phyloP scores from a whole-genome alignment of 1,284 basidiomycete species.

The Tilletiopsis washingtonensis region DNA sequence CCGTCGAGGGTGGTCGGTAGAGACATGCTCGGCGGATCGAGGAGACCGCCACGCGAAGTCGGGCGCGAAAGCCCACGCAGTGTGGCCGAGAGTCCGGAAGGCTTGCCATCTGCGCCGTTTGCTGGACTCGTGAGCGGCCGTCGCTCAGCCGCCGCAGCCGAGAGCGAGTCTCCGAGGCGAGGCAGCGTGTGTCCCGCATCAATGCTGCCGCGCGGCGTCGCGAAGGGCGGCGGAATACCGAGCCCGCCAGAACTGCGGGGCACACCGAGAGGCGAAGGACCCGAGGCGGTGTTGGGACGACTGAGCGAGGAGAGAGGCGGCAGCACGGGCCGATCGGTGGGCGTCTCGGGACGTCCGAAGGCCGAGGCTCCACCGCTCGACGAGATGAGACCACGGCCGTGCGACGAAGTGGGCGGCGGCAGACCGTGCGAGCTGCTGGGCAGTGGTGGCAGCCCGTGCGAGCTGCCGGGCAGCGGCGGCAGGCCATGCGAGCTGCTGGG shows the following conservation, averaged over 20 bases:
- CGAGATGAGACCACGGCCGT: constrained; percentile 16
- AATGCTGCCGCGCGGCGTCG: not conserved
- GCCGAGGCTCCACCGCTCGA: too few relatives aligned
- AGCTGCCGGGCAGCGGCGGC: constrained; percentile 9
- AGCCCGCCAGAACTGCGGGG: not conserved
- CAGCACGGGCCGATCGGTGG: constrained; percentile 27
- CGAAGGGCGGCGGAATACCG: not conserved
- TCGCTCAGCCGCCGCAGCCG: not conserved
- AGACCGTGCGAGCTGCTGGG: constrained; percentile 14
- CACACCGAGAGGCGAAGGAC: not conserved
- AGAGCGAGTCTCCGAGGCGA: not conserved
- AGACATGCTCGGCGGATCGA: not conserved
- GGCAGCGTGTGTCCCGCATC: not conserved
- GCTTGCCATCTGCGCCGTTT: not conserved
- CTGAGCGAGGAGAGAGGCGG: constrained; percentile 31
- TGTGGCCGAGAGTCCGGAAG: not conserved
- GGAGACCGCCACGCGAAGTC: not conserved
- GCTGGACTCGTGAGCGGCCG: not conserved
- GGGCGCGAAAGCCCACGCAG: not conserved
- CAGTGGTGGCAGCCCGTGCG: constrained; percentile 14
- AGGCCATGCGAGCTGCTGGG: constrained; percentile 26
- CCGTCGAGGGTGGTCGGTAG: not conserved
- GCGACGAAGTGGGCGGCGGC: too few relatives aligned
- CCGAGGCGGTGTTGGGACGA: constrained; percentile 21
- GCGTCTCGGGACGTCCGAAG: constrained; percentile 11